Evolutionary conservation across 129 eudicot species (phyloP).

Genomic region (Scalesia atractyloides): DNA sequence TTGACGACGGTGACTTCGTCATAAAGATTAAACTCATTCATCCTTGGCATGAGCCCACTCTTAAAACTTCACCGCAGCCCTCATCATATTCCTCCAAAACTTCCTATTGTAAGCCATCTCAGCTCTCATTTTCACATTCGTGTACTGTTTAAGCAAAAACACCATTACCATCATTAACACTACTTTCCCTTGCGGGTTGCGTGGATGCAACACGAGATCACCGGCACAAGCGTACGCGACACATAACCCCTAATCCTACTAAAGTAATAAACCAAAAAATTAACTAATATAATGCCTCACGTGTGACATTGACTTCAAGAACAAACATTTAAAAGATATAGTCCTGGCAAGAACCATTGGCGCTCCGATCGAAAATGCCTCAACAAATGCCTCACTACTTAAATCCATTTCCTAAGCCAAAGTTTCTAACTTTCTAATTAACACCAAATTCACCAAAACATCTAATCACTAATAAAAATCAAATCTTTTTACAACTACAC

Average conservation of each 20-base stretch:
- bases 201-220: slow-evolving; percentile 81
- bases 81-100: no score
- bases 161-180: slow-evolving; percentile 62
- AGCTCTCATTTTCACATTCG: no score
- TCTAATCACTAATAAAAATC: neutral
- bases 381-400: slow-evolving; percentile 78
- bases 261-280: slow-evolving; percentile 39
- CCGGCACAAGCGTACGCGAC: slow-evolving; percentile 39
- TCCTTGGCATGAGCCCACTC: no score
- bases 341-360: slow-evolving; percentile 68
- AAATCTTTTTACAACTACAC: slow-evolving; percentile 2
- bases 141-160: slow-evolving; percentile 62
- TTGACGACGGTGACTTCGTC: no score
- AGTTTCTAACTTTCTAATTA: neutral
- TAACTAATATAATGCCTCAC: slow-evolving; percentile 39
- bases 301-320: slow-evolving; percentile 37
- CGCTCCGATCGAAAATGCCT: slow-evolving; percentile 78
- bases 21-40: no score
- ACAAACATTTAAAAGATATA: slow-evolving; percentile 63
- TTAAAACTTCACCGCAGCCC: no score
- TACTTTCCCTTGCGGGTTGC: slow-evolving; percentile 85
- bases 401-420: slow-evolving; percentile 57
- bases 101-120: no score
- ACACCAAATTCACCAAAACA: neutral
- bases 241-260: slow-evolving; percentile 25